These are phyloP conservation scores for Punica granatum DNA, from an alignment of 345 rosid genomes.

Conservation along the genomic window DNA sequence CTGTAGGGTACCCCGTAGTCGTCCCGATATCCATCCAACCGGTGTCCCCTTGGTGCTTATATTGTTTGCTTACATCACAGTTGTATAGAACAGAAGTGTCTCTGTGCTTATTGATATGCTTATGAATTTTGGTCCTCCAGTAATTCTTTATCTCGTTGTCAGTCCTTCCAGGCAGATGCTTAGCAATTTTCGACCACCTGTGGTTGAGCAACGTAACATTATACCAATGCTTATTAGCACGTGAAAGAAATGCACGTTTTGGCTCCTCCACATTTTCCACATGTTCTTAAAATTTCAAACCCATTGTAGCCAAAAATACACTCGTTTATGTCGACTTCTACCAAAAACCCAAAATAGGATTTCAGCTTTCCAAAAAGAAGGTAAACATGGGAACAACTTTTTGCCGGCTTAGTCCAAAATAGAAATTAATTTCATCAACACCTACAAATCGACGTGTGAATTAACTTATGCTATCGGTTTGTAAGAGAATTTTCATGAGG, in stretches of 20 bases:
- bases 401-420: constrained; percentile 19
- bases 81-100: too few relatives aligned
- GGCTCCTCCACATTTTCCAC: neutral
- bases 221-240: neutral
- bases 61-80: too few relatives aligned
- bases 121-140: constrained; percentile 96
- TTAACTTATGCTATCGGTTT: too few relatives aligned
- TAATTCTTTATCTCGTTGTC: constrained; percentile 95
- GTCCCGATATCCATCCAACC: too few relatives aligned
- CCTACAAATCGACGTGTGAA: too few relatives aligned
- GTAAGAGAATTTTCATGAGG: too few relatives aligned
- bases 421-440: constrained; percentile 16
- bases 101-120: constrained; percentile 53
- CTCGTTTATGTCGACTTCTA: constrained; percentile 37
- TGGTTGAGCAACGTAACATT: neutral
- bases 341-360: constrained; percentile 15
- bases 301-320: constrained; percentile 21
- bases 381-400: constrained; percentile 24
- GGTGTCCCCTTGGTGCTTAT: too few relatives aligned
- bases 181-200: constrained; percentile 60
- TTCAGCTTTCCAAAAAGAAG: neutral
- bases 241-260: neutral
- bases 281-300: neutral
- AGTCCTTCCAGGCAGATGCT: constrained; percentile 95
- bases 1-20: too few relatives aligned